Evolutionary conservation across 108 stramenopile genomes (phyloP).

Genomic region (Mediolabrus comicus): DNA sequence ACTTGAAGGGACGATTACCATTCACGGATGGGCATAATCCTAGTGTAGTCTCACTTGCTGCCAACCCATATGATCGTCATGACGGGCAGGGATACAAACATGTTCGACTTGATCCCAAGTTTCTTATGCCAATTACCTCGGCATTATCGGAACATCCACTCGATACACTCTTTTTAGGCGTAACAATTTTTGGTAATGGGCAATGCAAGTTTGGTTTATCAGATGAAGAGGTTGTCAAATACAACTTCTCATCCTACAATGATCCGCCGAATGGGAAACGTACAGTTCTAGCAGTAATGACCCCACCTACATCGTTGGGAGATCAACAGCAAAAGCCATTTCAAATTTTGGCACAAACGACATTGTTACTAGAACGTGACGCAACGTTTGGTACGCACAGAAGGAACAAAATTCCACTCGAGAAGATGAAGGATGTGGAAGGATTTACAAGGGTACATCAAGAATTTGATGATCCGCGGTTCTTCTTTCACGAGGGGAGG

Average conservation of each 20-base stretch:
- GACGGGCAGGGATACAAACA: neutral
- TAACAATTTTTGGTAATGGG: slow-evolving; percentile 49
- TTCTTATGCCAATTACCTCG: slow-evolving; percentile 8
- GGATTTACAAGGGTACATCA: slow-evolving; percentile 22
- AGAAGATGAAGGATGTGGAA: neutral
- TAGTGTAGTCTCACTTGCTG: slow-evolving; percentile 53
- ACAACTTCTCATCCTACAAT: slow-evolving; percentile 33
- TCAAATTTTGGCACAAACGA: slow-evolving; percentile 59
- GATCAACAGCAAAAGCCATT: slow-evolving; percentile 16
- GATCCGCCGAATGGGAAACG: slow-evolving; percentile 61
- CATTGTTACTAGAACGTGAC: slow-evolving; percentile 66
- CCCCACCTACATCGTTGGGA: neutral
- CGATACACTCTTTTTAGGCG: slow-evolving; percentile 26
- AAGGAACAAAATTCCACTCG: slow-evolving; percentile 4
- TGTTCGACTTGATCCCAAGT: slow-evolving; percentile 15
- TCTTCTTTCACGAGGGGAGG: slow-evolving; percentile 64
- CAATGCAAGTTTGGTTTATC: slow-evolving; percentile 72
- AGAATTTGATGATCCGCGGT: slow-evolving; percentile 81
- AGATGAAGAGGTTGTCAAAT: slow-evolving; percentile 41
- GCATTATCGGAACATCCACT: slow-evolving; percentile 7
- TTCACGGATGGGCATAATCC: slow-evolving; percentile 91
- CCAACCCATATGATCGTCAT: slow-evolving; percentile 7
- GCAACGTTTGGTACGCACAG: slow-evolving; percentile 55
- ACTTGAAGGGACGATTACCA: slow-evolving; percentile 34
- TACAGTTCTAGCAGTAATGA: slow-evolving; percentile 35